Evolutionary conservation across 2,329 filamentous ascomycete species (phyloP).

Genomic region (Corinectria fuckeliana): DNA sequence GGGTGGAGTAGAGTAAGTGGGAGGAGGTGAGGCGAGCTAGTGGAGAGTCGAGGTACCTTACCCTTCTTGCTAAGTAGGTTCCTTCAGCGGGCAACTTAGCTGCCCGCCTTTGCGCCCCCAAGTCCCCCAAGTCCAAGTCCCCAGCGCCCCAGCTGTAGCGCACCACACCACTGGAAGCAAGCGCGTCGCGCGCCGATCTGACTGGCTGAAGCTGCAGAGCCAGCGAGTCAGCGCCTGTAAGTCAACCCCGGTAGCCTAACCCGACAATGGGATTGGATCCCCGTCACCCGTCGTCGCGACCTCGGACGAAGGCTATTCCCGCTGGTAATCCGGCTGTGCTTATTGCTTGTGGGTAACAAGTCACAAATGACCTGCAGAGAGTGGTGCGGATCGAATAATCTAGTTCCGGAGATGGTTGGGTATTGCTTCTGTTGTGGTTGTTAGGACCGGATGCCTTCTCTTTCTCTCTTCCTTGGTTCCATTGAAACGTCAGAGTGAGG

Average conservation of each 20-base stretch:
- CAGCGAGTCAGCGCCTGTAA: conserved; percentile 43
- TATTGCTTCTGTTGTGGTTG: not conserved
- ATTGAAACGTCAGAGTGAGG: conserved; percentile 15
- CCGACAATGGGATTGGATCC: conserved; percentile 19
- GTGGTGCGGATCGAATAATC: not conserved
- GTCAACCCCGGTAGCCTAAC: conserved; percentile 27
- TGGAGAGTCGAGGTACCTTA: conserved; percentile 15
- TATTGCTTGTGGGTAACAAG: conserved; percentile 2
- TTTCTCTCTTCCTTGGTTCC: conserved; percentile 1
- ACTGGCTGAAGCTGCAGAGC: conserved; percentile 38
- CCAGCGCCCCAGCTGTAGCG: conserved; percentile 28
- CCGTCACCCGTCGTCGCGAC: conserved; percentile 13
- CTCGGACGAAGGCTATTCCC: conserved; percentile 11
- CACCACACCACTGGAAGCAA: conserved; percentile 44
- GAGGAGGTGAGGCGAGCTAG: conserved; percentile 23
- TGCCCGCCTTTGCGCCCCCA: not conserved
- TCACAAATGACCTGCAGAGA: conserved; percentile 17
- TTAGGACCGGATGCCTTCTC: not conserved
- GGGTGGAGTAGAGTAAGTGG: conserved; percentile 26
- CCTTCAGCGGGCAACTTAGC: no score
- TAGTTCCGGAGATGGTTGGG: not conserved
- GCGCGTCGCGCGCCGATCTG: conserved; percentile 44
- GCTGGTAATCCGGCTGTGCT: conserved; percentile 11
- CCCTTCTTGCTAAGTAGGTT: not conserved
- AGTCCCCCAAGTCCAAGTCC: conserved; percentile 1